These are phyloP conservation scores for Triticum urartu DNA, from an alignment of 176 grass and related monocot genomes.

Conservation along the genomic window DNA sequence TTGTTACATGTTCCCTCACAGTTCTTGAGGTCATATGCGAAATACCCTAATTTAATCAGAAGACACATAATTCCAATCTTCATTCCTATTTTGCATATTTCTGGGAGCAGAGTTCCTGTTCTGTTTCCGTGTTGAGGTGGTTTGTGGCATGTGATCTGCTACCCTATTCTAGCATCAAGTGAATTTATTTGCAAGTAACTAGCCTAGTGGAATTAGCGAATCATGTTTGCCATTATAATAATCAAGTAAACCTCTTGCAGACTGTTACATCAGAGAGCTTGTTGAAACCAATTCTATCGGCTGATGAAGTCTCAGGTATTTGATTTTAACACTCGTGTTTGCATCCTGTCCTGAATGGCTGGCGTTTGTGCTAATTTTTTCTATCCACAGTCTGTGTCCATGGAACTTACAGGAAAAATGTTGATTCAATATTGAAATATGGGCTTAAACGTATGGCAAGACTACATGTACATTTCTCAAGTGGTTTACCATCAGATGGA, in stretches of 20 bases:
- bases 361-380: conserved; percentile 34
- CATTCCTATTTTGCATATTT: not conserved
- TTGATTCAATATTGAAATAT: conserved; percentile 73
- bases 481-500: conserved; percentile 65
- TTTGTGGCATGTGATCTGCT: not conserved
- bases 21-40: not conserved
- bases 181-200: not conserved
- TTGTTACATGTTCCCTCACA: not conserved
- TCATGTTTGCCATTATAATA: not conserved
- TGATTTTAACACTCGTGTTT: not conserved
- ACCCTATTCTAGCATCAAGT: not conserved
- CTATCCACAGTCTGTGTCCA: conserved; percentile 71
- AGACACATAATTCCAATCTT: not conserved
- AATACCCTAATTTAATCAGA: not conserved
- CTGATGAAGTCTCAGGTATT: conserved; percentile 71
- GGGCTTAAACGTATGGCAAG: conserved; percentile 75
- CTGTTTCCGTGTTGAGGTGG: not conserved
- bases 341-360: conserved; percentile 1
- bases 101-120: not conserved
- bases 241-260: conserved; percentile 38
- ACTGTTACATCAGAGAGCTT: conserved; percentile 77
- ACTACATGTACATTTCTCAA: conserved; percentile 92
- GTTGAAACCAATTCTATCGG: conserved; percentile 80
- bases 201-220: not conserved
- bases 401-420: conserved; percentile 76